A percentile compares a stretch with the other conserved stretches of the same genome.
Conservation (phyloP, 2,329 filamentous ascomycete genomes). For the Cryphonectria radicalis region DNA sequence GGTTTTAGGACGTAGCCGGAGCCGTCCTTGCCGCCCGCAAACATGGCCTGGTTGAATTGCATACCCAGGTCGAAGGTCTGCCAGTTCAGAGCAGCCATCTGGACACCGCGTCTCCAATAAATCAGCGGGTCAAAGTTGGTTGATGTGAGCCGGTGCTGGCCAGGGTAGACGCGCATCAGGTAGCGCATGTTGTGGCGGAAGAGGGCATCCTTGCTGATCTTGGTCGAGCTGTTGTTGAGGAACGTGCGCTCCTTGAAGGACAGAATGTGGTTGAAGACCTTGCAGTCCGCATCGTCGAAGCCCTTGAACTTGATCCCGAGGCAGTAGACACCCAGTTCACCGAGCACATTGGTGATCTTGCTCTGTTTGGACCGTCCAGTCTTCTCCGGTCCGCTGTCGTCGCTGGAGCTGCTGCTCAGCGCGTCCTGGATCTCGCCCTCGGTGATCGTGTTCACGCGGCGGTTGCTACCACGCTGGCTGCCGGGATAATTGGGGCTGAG, state of each 20-base stretch:
- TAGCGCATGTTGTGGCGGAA: conserved; percentile 90
- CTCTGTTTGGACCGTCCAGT: conserved; percentile 62
- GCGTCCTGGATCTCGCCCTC: conserved; percentile 56
- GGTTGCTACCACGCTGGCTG: conserved; percentile 53
- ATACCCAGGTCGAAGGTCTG: conserved; percentile 96
- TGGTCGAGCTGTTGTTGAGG: conserved; percentile 75
- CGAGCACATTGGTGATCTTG: conserved; percentile 84
- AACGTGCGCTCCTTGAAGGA: conserved; percentile 93
- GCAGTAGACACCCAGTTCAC: conserved; percentile 80
- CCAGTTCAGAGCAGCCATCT: conserved; percentile 98
- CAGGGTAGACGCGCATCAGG: conserved; percentile 93
- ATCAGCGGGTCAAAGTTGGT: conserved; percentile 93
- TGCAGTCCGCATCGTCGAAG: conserved; percentile 78
- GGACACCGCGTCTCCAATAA: conserved; percentile 93
- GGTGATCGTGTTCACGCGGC: conserved; percentile 60
- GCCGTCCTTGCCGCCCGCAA: conserved; percentile 82
- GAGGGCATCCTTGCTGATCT: conserved; percentile 76
- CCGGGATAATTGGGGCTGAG: conserved; percentile 55
- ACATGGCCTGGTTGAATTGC: conserved; percentile 98
- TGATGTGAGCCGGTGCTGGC: conserved; percentile 78
- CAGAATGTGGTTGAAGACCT: conserved; percentile 91
- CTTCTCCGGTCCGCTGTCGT: conserved; percentile 72
- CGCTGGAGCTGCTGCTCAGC: conserved; percentile 70
- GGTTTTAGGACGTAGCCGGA: conserved; percentile 96
- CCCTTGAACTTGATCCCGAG: conserved; percentile 79